Conservation (phyloP, 1,139 yeast species). For the Yamadazyma kanchanaburiensis region DNA sequence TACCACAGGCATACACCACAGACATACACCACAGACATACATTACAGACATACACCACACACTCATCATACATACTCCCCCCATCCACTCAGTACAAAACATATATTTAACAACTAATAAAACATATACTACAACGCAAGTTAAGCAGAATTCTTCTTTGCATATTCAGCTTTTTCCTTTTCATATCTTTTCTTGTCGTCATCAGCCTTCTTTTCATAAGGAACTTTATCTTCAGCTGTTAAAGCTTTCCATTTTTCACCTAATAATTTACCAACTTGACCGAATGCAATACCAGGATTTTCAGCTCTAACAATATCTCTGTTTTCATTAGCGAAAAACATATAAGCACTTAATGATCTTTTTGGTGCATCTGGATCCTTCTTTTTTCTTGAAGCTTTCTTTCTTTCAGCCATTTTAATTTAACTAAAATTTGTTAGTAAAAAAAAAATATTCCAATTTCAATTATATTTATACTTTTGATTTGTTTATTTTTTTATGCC, state of each 20-base stretch:
- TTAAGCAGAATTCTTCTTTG: constrained; percentile 37
- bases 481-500: constrained; percentile 8
- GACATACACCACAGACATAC: no score
- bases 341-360: constrained; percentile 96
- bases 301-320: constrained; percentile 93
- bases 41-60: no score
- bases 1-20: no score
- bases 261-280: constrained; percentile 85
- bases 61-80: no score
- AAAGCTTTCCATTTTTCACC: constrained; percentile 98
- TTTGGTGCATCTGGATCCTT: constrained; percentile 98
- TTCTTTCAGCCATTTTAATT: constrained; percentile 32
- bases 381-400: constrained; percentile 50
- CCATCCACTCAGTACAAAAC: no score
- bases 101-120: no score
- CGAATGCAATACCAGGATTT: constrained; percentile 91
- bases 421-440: no score
- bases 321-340: constrained; percentile 97
- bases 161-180: constrained; percentile 90
- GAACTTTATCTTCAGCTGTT: constrained; percentile 73
- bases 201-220: constrained; percentile 90
- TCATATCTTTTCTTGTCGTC: constrained; percentile 97
- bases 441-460: constrained; percentile 3
- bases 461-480: constrained; percentile 7
- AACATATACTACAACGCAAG: constrained; percentile 14